These are phyloP conservation scores for Takashimella tepidaria DNA, from an alignment of 1,284 basidiomycete genomes.

Conservation along the genomic window DNA sequence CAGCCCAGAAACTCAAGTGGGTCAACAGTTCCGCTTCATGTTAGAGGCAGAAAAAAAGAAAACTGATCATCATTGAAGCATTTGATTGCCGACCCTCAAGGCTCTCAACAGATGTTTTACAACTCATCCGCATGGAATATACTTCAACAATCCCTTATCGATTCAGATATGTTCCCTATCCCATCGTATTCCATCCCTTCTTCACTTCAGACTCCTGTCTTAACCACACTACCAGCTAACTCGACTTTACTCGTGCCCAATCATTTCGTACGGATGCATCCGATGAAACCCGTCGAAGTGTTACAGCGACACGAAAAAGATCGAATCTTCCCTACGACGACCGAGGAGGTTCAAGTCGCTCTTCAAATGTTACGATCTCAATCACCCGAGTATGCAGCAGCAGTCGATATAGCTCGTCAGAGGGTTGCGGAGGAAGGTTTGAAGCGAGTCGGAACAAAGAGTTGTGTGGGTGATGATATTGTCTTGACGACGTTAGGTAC, in stretches of 20 bases:
- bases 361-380: constrained; percentile 7
- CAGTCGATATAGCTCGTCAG: constrained; percentile 18
- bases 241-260: constrained; percentile 47
- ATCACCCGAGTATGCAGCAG: constrained; percentile 22
- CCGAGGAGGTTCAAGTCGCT: constrained; percentile 20
- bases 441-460: background rate
- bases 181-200: constrained; percentile 53
- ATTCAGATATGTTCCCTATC: constrained; percentile 66
- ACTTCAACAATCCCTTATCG: constrained; percentile 65
- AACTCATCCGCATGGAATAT: constrained; percentile 68
- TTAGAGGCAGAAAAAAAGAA: too few relatives aligned
- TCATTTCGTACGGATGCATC: constrained; percentile 31
- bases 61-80: too few relatives aligned
- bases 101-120: constrained; percentile 67
- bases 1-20: constrained; percentile 56
- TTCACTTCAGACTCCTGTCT: too few relatives aligned
- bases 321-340: constrained; percentile 20
- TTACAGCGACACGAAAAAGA: constrained; percentile 23
- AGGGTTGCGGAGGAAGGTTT: constrained; percentile 14
- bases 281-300: constrained; percentile 16
- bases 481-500: constrained; percentile 77
- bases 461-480: constrained; percentile 59
- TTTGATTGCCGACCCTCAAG: constrained; percentile 59
- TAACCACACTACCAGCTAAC: constrained; percentile 54
- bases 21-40: constrained; percentile 26